Evolutionary conservation across 192 early-diverging fungal genomes (phyloP).

Genomic region (Coemansia sp.): DNA sequence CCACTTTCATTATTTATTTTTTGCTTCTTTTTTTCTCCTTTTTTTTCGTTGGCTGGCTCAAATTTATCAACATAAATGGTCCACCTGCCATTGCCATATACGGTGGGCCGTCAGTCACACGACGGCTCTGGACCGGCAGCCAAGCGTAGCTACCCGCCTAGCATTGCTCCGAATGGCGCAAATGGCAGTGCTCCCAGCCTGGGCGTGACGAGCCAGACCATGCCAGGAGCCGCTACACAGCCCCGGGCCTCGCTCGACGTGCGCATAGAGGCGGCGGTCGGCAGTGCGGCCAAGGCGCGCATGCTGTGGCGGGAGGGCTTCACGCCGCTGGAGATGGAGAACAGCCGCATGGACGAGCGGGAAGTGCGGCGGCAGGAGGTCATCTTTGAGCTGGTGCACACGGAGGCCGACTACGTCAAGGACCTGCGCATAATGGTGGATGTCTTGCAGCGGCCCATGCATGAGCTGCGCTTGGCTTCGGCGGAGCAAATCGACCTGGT

Average conservation of each 20-base stretch:
- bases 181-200: background rate
- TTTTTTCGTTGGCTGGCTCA: background rate
- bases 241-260: conserved; percentile 14
- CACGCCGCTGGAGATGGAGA: conserved; percentile 58
- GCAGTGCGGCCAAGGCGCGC: conserved; percentile 47
- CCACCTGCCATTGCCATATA: conserved; percentile 24
- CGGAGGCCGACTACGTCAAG: conserved; percentile 86
- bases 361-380: conserved; percentile 91
- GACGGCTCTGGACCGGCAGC: conserved; percentile 13
- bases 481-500: conserved; percentile 49
- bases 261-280: conserved; percentile 10
- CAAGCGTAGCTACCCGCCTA: conserved; percentile 4
- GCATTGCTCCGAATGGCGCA: background rate
- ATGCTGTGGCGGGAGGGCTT: conserved; percentile 58
- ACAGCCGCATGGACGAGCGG: conserved; percentile 58
- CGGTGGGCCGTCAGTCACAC: conserved; percentile 25
- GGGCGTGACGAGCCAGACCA: background rate
- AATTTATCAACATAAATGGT: conserved; percentile 18
- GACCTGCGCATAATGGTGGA: conserved; percentile 83
- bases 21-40: background rate
- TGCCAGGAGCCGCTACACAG: background rate
- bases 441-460: conserved; percentile 58
- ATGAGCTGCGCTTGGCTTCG: conserved; percentile 46
- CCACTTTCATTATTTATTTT: background rate
- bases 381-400: conserved; percentile 88